Percentiles rank a stretch among this genome's conserved stretches.
Evolutionary conservation across 306 rosid species (phyloP).

Genomic region (Trifolium fragiferum): DNA sequence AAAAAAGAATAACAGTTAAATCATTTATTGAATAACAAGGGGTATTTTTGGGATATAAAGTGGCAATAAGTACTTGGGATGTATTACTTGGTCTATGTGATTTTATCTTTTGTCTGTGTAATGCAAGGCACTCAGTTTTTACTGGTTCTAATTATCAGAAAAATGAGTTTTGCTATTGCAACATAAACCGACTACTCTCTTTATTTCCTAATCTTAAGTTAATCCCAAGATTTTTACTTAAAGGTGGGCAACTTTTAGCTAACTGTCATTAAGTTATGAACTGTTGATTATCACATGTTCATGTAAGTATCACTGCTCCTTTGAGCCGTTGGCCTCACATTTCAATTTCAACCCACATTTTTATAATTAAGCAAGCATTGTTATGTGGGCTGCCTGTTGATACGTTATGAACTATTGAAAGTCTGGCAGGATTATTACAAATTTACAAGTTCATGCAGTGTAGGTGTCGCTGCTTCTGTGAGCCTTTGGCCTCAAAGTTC

Average conservation of each 20-base stretch:
- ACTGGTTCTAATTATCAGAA: slow-evolving; percentile 13
- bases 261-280: too few relatives aligned
- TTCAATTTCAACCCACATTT: not conserved
- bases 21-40: not conserved
- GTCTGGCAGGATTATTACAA: not conserved
- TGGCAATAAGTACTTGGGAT: not conserved
- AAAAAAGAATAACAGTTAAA: not conserved
- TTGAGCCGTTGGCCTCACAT: not conserved
- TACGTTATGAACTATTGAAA: not conserved
- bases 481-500: not conserved
- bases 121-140: slow-evolving; percentile 6
- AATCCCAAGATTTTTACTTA: not conserved
- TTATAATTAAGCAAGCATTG: slow-evolving; percentile 7
- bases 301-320: not conserved
- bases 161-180: not conserved
- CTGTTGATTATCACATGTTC: not conserved
- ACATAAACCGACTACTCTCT: slow-evolving; percentile 12
- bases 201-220: slow-evolving; percentile 1
- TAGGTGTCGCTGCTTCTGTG: slow-evolving; percentile 17
- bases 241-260: too few relatives aligned
- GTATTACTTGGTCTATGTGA: not conserved
- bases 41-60: slow-evolving; percentile 6
- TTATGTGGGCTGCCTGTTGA: not conserved
- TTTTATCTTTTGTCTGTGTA: not conserved
- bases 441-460: slow-evolving; percentile 9